Conservation (phyloP, 2,329 filamentous ascomycete genomes). For the Penicillium sp. region DNA sequence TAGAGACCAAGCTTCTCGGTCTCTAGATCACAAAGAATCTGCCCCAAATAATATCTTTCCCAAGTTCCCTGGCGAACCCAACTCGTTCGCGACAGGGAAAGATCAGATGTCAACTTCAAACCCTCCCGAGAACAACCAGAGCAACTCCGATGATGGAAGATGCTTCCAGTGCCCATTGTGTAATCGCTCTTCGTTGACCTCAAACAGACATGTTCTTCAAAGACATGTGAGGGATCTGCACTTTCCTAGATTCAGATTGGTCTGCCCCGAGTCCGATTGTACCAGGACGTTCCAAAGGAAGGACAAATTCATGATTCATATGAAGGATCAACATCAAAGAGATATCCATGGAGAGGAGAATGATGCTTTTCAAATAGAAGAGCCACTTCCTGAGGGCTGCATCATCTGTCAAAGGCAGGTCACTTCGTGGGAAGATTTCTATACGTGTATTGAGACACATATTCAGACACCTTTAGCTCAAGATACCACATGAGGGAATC, state of each 20-base stretch:
- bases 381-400: background rate
- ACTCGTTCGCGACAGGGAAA: no score
- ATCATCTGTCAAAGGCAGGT: background rate
- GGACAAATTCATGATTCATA: background rate
- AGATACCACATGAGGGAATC: background rate
- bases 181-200: background rate
- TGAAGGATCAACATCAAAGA: background rate
- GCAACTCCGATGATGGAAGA: background rate
- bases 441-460: background rate
- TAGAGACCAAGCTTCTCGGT: background rate
- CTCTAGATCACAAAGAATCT: background rate
- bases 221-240: background rate
- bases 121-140: background rate
- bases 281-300: background rate
- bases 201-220: background rate
- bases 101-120: background rate
- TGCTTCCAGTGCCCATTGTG: background rate
- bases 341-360: background rate
- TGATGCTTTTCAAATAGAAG: background rate
- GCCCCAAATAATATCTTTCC: background rate
- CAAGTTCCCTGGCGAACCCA: background rate
- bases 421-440: background rate
- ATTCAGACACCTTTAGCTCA: background rate
- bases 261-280: background rate
- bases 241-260: background rate